Evolutionary conservation across 1,284 basidiomycete species (phyloP).

Genomic region (Boletellus deceptivus): DNA sequence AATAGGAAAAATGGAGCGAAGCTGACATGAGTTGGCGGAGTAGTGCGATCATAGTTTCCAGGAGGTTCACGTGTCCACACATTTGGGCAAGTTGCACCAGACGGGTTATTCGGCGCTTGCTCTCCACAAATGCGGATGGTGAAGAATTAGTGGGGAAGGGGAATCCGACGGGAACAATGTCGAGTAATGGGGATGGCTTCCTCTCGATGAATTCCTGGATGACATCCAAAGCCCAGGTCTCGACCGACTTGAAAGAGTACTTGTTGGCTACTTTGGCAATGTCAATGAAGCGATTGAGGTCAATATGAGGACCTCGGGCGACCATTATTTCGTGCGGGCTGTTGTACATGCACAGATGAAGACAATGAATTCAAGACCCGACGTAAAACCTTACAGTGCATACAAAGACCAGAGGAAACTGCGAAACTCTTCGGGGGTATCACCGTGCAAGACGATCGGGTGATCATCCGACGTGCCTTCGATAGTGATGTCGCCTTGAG

Average conservation of each 20-base stretch:
- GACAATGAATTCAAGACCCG: conserved; percentile 15
- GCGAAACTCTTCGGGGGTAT: conserved; percentile 58
- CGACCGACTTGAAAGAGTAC: conserved; percentile 65
- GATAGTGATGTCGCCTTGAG: conserved; percentile 44
- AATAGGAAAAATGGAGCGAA: conserved; percentile 60
- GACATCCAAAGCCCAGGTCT: conserved; percentile 65
- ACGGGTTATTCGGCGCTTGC: conserved; percentile 49
- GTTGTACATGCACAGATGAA: conserved; percentile 8
- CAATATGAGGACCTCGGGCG: conserved; percentile 44
- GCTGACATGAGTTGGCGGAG: conserved; percentile 55
- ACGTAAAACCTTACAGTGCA: conserved; percentile 49
- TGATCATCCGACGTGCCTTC: conserved; percentile 64
- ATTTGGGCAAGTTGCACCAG: conserved; percentile 62
- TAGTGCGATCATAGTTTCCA: conserved; percentile 55
- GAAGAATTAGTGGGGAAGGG: conserved; percentile 30
- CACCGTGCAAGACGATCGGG: conserved; percentile 59
- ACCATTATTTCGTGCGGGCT: conserved; percentile 59
- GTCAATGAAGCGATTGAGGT: conserved; percentile 56
- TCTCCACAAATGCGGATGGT: conserved; percentile 30
- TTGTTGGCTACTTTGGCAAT: conserved; percentile 63
- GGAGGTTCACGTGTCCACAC: conserved; percentile 56
- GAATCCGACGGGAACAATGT: conserved; percentile 36
- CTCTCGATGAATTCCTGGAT: conserved; percentile 61
- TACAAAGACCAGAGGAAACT: conserved; percentile 61
- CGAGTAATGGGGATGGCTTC: conserved; percentile 54